Evolutionary conservation across 2,329 filamentous ascomycete species (phyloP).

Genomic region (Xylaria sp.): DNA sequence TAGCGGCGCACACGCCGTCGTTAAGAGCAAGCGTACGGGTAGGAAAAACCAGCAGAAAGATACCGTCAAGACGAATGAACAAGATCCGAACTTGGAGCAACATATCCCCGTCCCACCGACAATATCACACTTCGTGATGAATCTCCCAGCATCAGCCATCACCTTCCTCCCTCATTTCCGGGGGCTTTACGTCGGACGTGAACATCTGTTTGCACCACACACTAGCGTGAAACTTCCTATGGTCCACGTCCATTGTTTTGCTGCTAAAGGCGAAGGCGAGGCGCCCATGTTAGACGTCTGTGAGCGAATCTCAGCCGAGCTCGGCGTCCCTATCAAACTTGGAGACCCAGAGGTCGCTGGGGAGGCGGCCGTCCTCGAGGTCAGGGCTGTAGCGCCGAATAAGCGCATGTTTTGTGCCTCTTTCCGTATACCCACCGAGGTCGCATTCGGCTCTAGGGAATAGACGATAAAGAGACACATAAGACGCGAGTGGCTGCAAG

Average conservation of each 20-base stretch:
- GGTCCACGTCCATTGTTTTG: conserved; percentile 95
- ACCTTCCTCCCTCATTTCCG: conserved; percentile 79
- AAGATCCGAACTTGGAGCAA: conserved; percentile 42
- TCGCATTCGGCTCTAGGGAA: conserved; percentile 69
- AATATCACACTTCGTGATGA: conserved; percentile 97
- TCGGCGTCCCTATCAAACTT: conserved; percentile 64
- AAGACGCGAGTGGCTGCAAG: conserved; percentile 10
- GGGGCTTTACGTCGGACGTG: conserved; percentile 77
- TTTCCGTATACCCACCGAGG: conserved; percentile 81
- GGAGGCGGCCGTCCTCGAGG: conserved; percentile 66
- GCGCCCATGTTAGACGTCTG: conserved; percentile 69
- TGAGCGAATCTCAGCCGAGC: conserved; percentile 65
- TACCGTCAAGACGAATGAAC: conserved; percentile 30
- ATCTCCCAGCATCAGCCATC: conserved; percentile 88
- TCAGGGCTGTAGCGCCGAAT: conserved; percentile 87
- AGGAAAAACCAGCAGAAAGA: conserved; percentile 39
- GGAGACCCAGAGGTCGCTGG: conserved; percentile 54
- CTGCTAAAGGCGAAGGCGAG: conserved; percentile 78
- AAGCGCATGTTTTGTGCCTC: conserved; percentile 98
- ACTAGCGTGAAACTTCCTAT: conserved; percentile 71
- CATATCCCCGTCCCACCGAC: conserved; percentile 68
- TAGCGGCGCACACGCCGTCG: conserved; percentile 59
- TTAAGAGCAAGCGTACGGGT: conserved; percentile 58
- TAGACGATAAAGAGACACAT: conserved; percentile 5
- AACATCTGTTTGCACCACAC: conserved; percentile 67